Evolutionary conservation across 2,329 filamentous ascomycete genomes (phyloP).

Genomic region (Knufia fluminis): DNA sequence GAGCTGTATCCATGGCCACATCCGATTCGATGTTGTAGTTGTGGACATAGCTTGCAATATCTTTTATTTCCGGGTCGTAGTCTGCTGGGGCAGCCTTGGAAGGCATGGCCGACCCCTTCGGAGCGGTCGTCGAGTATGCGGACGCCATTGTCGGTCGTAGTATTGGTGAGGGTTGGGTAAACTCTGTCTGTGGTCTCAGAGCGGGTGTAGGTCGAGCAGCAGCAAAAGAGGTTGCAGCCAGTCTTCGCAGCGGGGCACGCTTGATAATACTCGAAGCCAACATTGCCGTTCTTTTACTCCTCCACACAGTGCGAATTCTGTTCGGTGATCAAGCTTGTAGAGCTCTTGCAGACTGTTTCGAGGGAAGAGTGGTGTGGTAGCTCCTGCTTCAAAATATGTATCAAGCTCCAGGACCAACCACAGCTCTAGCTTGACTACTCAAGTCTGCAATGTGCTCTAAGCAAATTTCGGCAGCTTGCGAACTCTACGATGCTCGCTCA

Average conservation of each 20-base stretch:
- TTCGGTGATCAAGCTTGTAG: not conserved
- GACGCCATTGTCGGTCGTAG: slow-evolving; percentile 16
- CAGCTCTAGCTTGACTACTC: no score
- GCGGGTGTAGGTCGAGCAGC: slow-evolving; percentile 6
- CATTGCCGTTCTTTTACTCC: slow-evolving; percentile 13
- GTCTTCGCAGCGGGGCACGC: slow-evolving; percentile 18
- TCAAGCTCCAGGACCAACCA: not conserved
- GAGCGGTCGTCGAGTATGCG: slow-evolving; percentile 35
- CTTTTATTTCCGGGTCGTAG: slow-evolving; percentile 87
- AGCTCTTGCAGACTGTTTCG: not conserved
- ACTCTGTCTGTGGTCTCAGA: not conserved
- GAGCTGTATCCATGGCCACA: slow-evolving; percentile 89
- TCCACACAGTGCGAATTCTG: not conserved
- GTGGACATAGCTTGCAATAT: slow-evolving; percentile 92
- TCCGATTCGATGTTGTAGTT: slow-evolving; percentile 85
- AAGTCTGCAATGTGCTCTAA: no score
- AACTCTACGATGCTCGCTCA: no score
- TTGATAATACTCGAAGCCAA: slow-evolving; percentile 19
- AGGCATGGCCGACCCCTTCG: slow-evolving; percentile 32
- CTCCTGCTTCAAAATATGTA: not conserved
- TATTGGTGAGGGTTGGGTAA: not conserved
- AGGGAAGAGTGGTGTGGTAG: not conserved
- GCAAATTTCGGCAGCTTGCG: no score
- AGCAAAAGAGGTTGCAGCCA: slow-evolving; percentile 20
- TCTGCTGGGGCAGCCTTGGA: slow-evolving; percentile 36